A percentile compares a stretch with the other conserved stretches of the same genome.
Evolutionary conservation across 2,329 filamentous ascomycete genomes (phyloP).

Genomic region (Claviceps pazoutovae): DNA sequence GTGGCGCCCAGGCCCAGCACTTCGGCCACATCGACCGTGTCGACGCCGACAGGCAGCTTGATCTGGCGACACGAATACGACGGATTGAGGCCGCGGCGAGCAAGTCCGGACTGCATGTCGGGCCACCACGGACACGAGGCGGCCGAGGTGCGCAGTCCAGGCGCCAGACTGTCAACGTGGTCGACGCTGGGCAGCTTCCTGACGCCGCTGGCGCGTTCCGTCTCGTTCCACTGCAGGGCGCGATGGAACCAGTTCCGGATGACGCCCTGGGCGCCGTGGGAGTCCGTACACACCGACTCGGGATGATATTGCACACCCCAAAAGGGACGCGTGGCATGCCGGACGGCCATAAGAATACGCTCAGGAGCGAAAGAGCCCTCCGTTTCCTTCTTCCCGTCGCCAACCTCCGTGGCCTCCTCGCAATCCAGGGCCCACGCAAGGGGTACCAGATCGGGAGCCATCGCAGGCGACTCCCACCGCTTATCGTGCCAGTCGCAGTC

Average conservation of each 20-base stretch:
- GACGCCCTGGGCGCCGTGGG: slow-evolving; percentile 44
- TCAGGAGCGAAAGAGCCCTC: slow-evolving; percentile 16
- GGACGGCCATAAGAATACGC: slow-evolving; percentile 62
- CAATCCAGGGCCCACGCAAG: slow-evolving; percentile 44
- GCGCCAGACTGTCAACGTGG: slow-evolving; percentile 12
- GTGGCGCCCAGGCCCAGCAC: slow-evolving; percentile 24
- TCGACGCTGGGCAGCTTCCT: background rate
- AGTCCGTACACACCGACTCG: slow-evolving; percentile 73
- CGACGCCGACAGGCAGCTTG: slow-evolving; percentile 28
- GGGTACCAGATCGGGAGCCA: slow-evolving; percentile 33
- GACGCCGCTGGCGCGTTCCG: slow-evolving; percentile 8
- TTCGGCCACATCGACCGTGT: slow-evolving; percentile 42
- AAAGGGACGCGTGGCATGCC: slow-evolving; percentile 55
- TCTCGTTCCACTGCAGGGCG: slow-evolving; percentile 45
- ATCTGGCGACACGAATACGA: slow-evolving; percentile 29
- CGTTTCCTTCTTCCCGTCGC: slow-evolving; percentile 10
- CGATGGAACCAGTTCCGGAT: slow-evolving; percentile 63
- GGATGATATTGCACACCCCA: slow-evolving; percentile 88
- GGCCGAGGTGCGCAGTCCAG: background rate
- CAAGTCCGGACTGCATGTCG: slow-evolving; percentile 14
- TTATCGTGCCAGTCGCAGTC: slow-evolving; percentile 21
- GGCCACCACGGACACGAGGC: slow-evolving; percentile 11
- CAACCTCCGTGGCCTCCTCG: slow-evolving; percentile 20
- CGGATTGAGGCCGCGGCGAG: slow-evolving; percentile 16
- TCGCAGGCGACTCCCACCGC: slow-evolving; percentile 25